phyloP scores from a whole-genome alignment of 2,329 filamentous ascomycete species.

The Pseudogymnoascus sp. region DNA sequence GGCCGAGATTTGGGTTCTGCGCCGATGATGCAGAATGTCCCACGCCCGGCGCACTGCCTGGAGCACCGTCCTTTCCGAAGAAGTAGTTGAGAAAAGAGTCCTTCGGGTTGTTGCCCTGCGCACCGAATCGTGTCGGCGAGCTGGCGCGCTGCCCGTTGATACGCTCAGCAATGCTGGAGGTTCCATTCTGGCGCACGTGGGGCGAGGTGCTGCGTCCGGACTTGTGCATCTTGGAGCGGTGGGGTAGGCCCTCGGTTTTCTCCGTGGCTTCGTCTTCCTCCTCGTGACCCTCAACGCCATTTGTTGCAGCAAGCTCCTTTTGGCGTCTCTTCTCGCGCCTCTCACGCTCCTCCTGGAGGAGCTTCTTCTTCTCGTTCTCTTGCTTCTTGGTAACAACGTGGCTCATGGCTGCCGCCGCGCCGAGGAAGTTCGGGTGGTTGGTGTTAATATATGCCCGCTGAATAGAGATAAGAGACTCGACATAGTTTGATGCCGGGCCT shows the following conservation, averaged over 20 bases:
- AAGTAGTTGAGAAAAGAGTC: slow-evolving; percentile 98
- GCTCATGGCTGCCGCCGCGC: slow-evolving; percentile 93
- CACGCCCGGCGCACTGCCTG: slow-evolving; percentile 33
- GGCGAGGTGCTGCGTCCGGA: slow-evolving; percentile 75
- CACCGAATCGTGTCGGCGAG: slow-evolving; percentile 56
- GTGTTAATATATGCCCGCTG: slow-evolving; percentile 99
- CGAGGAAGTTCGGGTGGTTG: slow-evolving; percentile 97
- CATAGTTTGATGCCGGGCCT: slow-evolving; percentile 81
- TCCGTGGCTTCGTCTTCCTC: slow-evolving; percentile 47
- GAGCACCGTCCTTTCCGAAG: slow-evolving; percentile 84
- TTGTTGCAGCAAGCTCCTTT: slow-evolving; percentile 73
- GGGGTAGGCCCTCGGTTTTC: slow-evolving; percentile 48
- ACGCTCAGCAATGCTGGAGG: slow-evolving; percentile 52
- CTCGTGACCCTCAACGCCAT: slow-evolving; percentile 63
- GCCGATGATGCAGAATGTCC: slow-evolving; percentile 30
- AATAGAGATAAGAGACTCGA: slow-evolving; percentile 94
- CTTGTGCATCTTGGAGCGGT: slow-evolving; percentile 44
- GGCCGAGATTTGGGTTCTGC: slow-evolving; percentile 35
- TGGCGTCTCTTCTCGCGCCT: slow-evolving; percentile 74
- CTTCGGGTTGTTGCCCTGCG: slow-evolving; percentile 56
- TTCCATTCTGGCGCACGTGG: slow-evolving; percentile 61
- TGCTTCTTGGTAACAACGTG: slow-evolving; percentile 93
- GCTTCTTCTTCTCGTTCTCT: slow-evolving; percentile 78
- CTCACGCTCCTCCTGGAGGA: slow-evolving; percentile 76
- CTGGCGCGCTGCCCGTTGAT: slow-evolving; percentile 59